These are phyloP conservation scores for Wolfiporia cocos DNA, from an alignment of 1,284 basidiomycete genomes.

Conservation along the genomic window DNA sequence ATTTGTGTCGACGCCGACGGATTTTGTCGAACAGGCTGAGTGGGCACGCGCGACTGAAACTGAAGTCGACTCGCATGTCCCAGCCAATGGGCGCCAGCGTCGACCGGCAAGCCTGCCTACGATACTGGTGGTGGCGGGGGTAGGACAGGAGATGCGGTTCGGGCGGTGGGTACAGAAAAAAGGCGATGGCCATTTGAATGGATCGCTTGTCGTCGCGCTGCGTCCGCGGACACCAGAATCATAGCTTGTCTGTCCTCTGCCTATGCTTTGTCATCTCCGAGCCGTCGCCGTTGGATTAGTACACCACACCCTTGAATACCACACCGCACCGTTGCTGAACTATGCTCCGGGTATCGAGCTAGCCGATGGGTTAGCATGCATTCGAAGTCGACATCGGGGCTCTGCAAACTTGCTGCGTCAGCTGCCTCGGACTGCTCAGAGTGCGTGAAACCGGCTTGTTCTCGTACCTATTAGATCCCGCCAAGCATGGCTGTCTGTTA, in stretches of 20 bases:
- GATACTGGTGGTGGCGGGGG: constrained; percentile 69
- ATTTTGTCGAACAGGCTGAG: constrained; percentile 35
- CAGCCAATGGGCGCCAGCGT: constrained; percentile 8
- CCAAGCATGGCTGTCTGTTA: too few relatives aligned
- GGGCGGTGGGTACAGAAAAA: constrained; percentile 86
- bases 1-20: constrained; percentile 57
- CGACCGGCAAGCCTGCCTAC: constrained; percentile 21
- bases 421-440: too few relatives aligned
- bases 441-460: too few relatives aligned
- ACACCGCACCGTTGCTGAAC: too few relatives aligned
- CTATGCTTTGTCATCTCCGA: too few relatives aligned
- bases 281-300: too few relatives aligned
- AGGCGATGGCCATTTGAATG: constrained; percentile 65
- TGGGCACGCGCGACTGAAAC: constrained; percentile 30
- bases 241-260: neutral
- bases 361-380: too few relatives aligned
- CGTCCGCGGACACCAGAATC: constrained; percentile 30
- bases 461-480: too few relatives aligned
- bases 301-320: too few relatives aligned
- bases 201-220: constrained; percentile 58
- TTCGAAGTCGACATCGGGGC: too few relatives aligned
- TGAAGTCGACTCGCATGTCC: constrained; percentile 6
- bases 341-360: too few relatives aligned
- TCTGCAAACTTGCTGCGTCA: too few relatives aligned
- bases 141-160: constrained; percentile 84